Evolutionary conservation across 495 filamentous ascomycete genomes (phyloP).

Genomic region (Podospora australis): DNA sequence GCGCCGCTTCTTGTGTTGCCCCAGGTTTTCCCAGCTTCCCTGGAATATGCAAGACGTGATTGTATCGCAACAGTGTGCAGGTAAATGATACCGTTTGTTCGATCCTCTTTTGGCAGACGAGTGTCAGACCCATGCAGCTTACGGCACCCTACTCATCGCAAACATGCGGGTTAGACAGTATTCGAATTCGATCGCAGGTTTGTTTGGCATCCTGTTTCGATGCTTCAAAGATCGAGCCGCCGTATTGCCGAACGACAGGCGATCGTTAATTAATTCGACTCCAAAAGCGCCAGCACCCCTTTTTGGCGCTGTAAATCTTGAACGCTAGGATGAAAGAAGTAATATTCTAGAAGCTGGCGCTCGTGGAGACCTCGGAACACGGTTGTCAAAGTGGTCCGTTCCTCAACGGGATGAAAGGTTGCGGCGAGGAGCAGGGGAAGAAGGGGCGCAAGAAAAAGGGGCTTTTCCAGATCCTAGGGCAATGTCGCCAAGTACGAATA

Average conservation of each 20-base stretch:
- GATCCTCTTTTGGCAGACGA: no score
- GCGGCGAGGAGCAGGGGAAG: background rate
- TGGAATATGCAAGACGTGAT: no score
- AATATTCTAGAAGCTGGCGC: conserved; percentile 17
- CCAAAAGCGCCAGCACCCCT: background rate
- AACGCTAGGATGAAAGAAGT: conserved; percentile 13
- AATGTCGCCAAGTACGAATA: background rate
- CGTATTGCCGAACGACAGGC: background rate
- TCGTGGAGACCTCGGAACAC: background rate
- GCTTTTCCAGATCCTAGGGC: background rate
- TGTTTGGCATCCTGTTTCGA: background rate
- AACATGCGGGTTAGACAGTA: no score
- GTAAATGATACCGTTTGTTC: no score
- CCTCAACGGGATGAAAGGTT: background rate
- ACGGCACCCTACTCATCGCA: no score
- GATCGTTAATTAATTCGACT: conserved; percentile 1
- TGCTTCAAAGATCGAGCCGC: background rate
- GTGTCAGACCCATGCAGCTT: no score
- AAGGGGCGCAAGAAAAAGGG: background rate
- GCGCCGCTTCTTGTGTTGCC: background rate
- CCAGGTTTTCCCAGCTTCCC: no score
- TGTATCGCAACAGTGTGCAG: no score
- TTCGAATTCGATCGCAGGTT: no score
- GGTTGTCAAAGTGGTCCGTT: background rate
- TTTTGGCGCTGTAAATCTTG: background rate